Conservation (phyloP, 345 rosid species). For the Arabis alpina region DNA sequence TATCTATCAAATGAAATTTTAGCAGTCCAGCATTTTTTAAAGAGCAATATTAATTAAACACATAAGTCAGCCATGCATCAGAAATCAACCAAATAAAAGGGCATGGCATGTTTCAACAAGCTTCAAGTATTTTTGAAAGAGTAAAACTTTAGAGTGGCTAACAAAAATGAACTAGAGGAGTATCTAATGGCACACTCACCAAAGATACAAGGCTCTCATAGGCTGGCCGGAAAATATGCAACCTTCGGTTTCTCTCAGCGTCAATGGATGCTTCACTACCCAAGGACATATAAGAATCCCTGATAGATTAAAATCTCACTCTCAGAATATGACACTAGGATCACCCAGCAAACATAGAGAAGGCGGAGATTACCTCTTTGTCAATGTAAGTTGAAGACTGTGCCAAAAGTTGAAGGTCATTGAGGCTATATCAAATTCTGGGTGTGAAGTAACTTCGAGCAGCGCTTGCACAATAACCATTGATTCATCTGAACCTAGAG, state of each 20-base stretch:
- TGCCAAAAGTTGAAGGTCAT: conserved; percentile 99
- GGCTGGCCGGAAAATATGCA: conserved; percentile 72
- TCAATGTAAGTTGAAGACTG: conserved; percentile 87
- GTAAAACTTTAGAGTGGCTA: conserved; percentile 12
- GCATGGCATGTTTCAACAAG: conserved; percentile 13
- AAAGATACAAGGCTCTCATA: conserved; percentile 87
- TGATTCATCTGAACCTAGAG: conserved; percentile 85
- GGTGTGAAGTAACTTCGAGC: conserved; percentile 89
- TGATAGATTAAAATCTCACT: conserved; percentile 45
- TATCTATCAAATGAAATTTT: conserved; percentile 2
- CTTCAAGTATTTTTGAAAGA: conserved; percentile 15
- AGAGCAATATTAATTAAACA: conserved; percentile 16
- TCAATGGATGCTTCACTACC: conserved; percentile 73
- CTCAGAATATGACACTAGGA: conserved; percentile 35
- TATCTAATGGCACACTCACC: conserved; percentile 56
- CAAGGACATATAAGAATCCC: conserved; percentile 75
- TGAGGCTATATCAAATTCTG: conserved; percentile 95
- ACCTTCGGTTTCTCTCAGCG: conserved; percentile 83
- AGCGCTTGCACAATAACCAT: conserved; percentile 86
- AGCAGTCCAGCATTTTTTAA: conserved; percentile 9
- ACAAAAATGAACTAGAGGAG: conserved; percentile 12
- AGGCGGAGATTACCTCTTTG: conserved; percentile 62
- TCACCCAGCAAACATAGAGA: conserved; percentile 21
- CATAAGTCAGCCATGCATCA: conserved; percentile 24
- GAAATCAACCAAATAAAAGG: not conserved